Conservation (phyloP, 805 yeast genomes). For the Cyberlindnera lachancei region DNA sequence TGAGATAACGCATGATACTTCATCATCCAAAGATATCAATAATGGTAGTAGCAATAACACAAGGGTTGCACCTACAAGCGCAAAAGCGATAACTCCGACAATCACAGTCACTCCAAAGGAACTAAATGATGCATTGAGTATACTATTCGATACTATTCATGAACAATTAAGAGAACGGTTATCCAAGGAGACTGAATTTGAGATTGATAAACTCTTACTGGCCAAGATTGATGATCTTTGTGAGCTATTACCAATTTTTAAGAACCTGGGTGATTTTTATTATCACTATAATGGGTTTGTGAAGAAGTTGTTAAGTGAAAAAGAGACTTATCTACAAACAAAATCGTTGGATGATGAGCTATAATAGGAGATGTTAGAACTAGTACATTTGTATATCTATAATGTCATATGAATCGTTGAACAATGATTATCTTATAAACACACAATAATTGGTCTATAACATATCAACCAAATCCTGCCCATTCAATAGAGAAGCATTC, state of each 20-base stretch:
- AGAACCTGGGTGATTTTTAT: conserved; percentile 43
- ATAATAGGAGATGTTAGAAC: too few relatives aligned
- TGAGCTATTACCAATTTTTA: conserved; percentile 44
- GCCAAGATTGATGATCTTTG: conserved; percentile 40
- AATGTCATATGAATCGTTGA: too few relatives aligned
- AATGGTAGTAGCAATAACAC: not conserved
- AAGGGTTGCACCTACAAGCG: conserved; percentile 17
- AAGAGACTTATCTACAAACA: conserved; percentile 25
- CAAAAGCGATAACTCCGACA: conserved; percentile 2
- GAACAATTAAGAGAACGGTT: conserved; percentile 28
- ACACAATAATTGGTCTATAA: too few relatives aligned
- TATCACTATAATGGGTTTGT: conserved; percentile 43
- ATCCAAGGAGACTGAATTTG: conserved; percentile 21
- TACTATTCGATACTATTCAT: conserved; percentile 38
- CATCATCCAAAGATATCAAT: too few relatives aligned
- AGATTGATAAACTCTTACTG: conserved; percentile 29
- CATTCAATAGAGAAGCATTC: conserved; percentile 76
- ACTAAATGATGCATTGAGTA: conserved; percentile 32
- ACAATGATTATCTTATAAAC: not conserved
- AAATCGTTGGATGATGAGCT: conserved; percentile 23
- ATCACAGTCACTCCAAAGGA: conserved; percentile 25
- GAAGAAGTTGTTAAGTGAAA: conserved; percentile 30
- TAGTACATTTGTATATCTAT: too few relatives aligned
- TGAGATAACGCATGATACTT: conserved; percentile 21
- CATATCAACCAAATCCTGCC: conserved; percentile 97